Evolutionary conservation across 2,329 filamentous ascomycete species (phyloP), one percentile per base, ranked within the genome.

Genomic region (Camillea tinctor): DNA sequence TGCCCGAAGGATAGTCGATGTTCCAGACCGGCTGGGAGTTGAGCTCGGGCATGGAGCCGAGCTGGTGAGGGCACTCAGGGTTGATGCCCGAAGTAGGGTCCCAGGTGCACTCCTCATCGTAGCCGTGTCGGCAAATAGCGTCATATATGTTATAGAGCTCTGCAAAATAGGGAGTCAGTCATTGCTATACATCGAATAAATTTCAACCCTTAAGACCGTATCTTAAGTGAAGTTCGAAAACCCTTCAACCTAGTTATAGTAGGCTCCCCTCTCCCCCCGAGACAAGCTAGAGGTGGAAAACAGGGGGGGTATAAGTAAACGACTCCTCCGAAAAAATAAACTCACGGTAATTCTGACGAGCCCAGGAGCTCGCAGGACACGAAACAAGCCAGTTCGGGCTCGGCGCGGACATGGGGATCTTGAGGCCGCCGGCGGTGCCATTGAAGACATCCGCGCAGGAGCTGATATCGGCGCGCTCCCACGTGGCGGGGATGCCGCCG

Each of bases 111-210:
- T 64, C 63, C 71, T 84, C 81, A 60, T 83, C 76, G 54, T 72
- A 68, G 19, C 81, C 81, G 21, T 76, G 64, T 0, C 76, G 77
- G 67, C 81, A 84, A 26, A 80, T 69, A 0, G 78, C 62, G 64
- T 84, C 83, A 59, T 75, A 71, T 52, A 84, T 81, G 68, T 86
- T 85, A 70, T 78, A 83, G 15, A 83, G 69, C 1, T 75, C n/a
- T n/a, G n/a, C n/a, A n/a, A n/a, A n/a, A n/a, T n/a, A n/a, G n/a
- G n/a, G n/a, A n/a, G n/a, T n/a, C n/a, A n/a, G n/a, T n/a, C n/a
- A n/a, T n/a, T n/a, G n/a, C n/a, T n/a, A n/a, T n/a, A n/a, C n/a
- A n/a, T n/a, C n/a, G n/a, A n/a, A n/a, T n/a, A n/a, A n/a, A n/a
- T n/a, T n/a, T n/a, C n/a, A n/a, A n/a, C n/a, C n/a, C n/a, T n/a